These are phyloP conservation scores for Rhizopogon sp. DNA, from an alignment of 768 basidiomycete species.

Conservation along the genomic window DNA sequence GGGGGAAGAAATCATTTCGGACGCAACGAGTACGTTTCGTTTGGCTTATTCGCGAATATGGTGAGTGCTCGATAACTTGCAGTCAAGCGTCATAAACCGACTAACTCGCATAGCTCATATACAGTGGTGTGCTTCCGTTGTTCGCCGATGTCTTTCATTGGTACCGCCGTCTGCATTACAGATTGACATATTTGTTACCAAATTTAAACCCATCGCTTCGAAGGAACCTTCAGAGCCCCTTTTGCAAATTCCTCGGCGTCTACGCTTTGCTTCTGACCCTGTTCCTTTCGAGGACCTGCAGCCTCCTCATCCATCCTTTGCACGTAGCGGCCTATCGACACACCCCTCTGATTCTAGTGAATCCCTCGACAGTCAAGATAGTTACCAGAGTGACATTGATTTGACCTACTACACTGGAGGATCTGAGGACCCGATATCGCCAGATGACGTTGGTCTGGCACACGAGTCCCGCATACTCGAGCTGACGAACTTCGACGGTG, in stretches of 20 bases:
- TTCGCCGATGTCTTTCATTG: constrained; percentile 59
- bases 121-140: constrained; percentile 66
- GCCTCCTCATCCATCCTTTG: constrained; percentile 31
- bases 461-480: constrained; percentile 54
- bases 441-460: constrained; percentile 27
- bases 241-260: constrained; percentile 10
- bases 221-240: constrained; percentile 1
- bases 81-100: not conserved
- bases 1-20: constrained; percentile 33
- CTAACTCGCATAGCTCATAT: constrained; percentile 48
- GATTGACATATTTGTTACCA: constrained; percentile 74
- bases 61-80: constrained; percentile 34
- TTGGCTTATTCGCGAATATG: constrained; percentile 74
- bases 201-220: constrained; percentile 32
- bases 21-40: constrained; percentile 63
- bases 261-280: constrained; percentile 8
- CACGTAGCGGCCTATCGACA: constrained; percentile 5
- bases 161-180: constrained; percentile 45
- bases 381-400: constrained; percentile 33
- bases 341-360: constrained; percentile 14
- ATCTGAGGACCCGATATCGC: constrained; percentile 25
- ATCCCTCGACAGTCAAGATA: constrained; percentile 27
- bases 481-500: constrained; percentile 76
- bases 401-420: constrained; percentile 38
- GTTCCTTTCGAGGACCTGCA: constrained; percentile 21